These are phyloP conservation scores for Pseudocercospora eumusae DNA, from an alignment of 2,329 filamentous ascomycete genomes.

Conservation along the genomic window DNA sequence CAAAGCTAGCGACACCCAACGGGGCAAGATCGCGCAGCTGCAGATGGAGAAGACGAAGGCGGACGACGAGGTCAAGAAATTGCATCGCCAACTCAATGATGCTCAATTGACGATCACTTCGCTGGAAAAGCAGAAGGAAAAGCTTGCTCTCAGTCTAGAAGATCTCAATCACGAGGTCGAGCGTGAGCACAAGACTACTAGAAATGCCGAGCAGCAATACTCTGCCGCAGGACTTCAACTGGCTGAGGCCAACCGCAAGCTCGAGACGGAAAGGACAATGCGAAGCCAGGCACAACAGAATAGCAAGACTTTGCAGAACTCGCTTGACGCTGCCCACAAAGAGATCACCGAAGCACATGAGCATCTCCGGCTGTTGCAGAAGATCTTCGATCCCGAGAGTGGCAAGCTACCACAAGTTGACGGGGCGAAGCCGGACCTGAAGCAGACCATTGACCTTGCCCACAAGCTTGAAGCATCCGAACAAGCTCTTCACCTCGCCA, in stretches of 20 bases:
- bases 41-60: slow-evolving; percentile 80
- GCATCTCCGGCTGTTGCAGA: slow-evolving; percentile 79
- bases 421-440: slow-evolving; percentile 68
- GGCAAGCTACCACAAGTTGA: slow-evolving; percentile 60
- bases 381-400: slow-evolving; percentile 76
- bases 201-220: slow-evolving; percentile 85
- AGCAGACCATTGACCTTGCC: slow-evolving; percentile 70
- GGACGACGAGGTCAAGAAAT: slow-evolving; percentile 78
- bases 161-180: slow-evolving; percentile 91
- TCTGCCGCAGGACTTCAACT: slow-evolving; percentile 79
- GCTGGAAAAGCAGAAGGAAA: slow-evolving; percentile 92
- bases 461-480: slow-evolving; percentile 87
- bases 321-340: slow-evolving; percentile 75
- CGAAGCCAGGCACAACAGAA: slow-evolving; percentile 83
- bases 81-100: slow-evolving; percentile 83
- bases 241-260: slow-evolving; percentile 81
- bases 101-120: slow-evolving; percentile 78
- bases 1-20: slow-evolving; percentile 78
- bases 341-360: slow-evolving; percentile 79
- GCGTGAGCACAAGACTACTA: slow-evolving; percentile 82
- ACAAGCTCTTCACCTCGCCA: slow-evolving; percentile 79
- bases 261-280: slow-evolving; percentile 87
- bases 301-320: slow-evolving; percentile 74
- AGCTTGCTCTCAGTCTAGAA: slow-evolving; percentile 81
- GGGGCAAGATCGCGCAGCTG: slow-evolving; percentile 71